These are phyloP conservation scores for Mycena polygramma DNA, from an alignment of 768 basidiomycete species.

Conservation along the genomic window DNA sequence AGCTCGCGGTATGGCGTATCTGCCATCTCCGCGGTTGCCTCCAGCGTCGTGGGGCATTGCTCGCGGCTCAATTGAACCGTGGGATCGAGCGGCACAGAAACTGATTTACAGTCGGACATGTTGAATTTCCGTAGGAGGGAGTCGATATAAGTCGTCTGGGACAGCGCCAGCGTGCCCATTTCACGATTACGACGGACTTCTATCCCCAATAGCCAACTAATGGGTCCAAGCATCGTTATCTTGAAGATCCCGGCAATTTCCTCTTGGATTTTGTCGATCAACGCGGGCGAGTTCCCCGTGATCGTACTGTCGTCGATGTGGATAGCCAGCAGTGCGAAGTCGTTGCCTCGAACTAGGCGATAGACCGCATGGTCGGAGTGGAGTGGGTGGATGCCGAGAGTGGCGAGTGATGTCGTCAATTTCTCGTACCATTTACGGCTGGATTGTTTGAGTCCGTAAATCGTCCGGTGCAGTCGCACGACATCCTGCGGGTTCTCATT, in stretches of 20 bases:
- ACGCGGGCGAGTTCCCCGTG: conserved; percentile 34
- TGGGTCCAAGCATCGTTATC: conserved; percentile 46
- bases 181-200: conserved; percentile 41
- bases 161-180: conserved; percentile 41
- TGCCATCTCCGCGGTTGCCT: conserved; percentile 3
- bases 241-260: conserved; percentile 46
- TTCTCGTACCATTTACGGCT: too few relatives aligned
- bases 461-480: too few relatives aligned
- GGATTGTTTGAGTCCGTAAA: too few relatives aligned
- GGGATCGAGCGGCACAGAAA: conserved; percentile 25
- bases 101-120: conserved; percentile 16
- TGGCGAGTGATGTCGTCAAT: too few relatives aligned
- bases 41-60: conserved; percentile 10
- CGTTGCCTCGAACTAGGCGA: conserved; percentile 14
- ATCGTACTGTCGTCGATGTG: conserved; percentile 54
- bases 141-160: conserved; percentile 47
- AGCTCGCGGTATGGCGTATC: conserved; percentile 13
- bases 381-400: conserved; percentile 7
- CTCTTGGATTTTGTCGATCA: conserved; percentile 37
- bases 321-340: conserved; percentile 34
- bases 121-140: conserved; percentile 42
- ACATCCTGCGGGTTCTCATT: too few relatives aligned
- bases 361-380: conserved; percentile 37
- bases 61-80: conserved; percentile 9
- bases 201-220: conserved; percentile 49